Evolutionary conservation across 192 early-diverging fungal species (phyloP), one percentile per base, ranked within the genome.

Genomic region (Fimicolochytrium jonesii): DNA sequence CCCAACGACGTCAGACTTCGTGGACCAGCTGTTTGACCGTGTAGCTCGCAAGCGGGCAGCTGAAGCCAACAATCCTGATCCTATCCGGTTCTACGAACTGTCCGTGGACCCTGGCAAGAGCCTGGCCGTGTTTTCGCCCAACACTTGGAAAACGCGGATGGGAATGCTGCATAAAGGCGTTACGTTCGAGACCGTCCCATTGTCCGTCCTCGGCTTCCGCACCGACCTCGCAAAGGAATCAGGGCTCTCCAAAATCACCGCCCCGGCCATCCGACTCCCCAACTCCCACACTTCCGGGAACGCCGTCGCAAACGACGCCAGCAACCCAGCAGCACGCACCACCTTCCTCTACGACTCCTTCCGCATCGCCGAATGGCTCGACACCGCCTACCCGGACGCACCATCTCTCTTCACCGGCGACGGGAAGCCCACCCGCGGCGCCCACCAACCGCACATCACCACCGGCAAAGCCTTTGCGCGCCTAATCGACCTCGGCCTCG

Each of bases 351-450:
- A 34, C 26, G 85, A 83, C 29, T 83, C 82, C 5, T 75, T 73
- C 58, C 55, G 68, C 0, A 87, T 87, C 55, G 79, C 81, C 2
- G 58, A 76, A 22, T 86, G 82, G 43, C 67, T 87, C 4, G 85
- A 87, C 11, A 68, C 68, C 28, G 74, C 64, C 11, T 86, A 77
- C 47, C 85, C 85, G 85, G 64, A 71, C 34, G 34, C 22, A 6
- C 69, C 69, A 15, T 69, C 64, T 2, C 49, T 71, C 13, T 71
- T 71, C 39, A 37, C 64, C 11, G 64, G 64, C 15, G 20, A 17
- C 50, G 30, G 29, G 20, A n/a, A 23, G 26, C 26, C 48, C 13
- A 37, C 33, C 6, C 10, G n/a, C 26, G 22, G 9, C 20, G 10
- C 51, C 20, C 26, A 50, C 13, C 42, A 28, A 36, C 56, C 33